These are phyloP conservation scores for Saturnispora dispora DNA, from an alignment of 805 yeast species.

Conservation along the genomic window DNA sequence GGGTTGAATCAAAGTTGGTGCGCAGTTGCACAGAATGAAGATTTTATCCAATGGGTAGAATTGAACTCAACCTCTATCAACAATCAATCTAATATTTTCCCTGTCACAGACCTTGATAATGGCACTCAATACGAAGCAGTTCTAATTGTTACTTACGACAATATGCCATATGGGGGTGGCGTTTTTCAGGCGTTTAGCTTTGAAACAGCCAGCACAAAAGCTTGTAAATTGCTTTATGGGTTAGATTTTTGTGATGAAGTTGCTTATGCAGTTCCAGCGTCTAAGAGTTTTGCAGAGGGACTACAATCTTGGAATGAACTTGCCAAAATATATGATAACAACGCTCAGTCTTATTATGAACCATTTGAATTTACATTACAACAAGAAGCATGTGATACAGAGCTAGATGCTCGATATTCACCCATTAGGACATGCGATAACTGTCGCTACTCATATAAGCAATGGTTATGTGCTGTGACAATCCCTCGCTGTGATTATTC, in stretches of 20 bases:
- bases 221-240: constrained; percentile 68
- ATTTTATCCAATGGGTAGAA: constrained; percentile 1
- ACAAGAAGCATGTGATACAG: constrained; percentile 66
- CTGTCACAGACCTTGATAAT: constrained; percentile 48
- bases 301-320: constrained; percentile 28
- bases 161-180: constrained; percentile 46
- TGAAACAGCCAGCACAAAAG: constrained; percentile 40
- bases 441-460: constrained; percentile 61
- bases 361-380: constrained; percentile 73
- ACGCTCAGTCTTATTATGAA: constrained; percentile 45
- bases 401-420: constrained; percentile 57
- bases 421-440: constrained; percentile 65
- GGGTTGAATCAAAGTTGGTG: constrained; percentile 54
- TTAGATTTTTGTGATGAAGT: constrained; percentile 72
- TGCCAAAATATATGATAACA: constrained; percentile 48
- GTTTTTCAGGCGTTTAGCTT: constrained; percentile 50
- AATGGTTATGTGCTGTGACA: constrained; percentile 85
- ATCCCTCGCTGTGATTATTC: constrained; percentile 76
- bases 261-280: constrained; percentile 77
- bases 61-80: constrained; percentile 19
- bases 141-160: constrained; percentile 41
- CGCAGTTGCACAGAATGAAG: constrained; percentile 44
- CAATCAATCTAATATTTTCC: constrained; percentile 39
- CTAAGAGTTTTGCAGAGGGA: constrained; percentile 20
- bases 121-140: constrained; percentile 59